A percentile compares a stretch with the other conserved stretches of the same genome.
These are phyloP conservation scores for Candida parachauliodes DNA, from an alignment of 805 yeast genomes.

Conservation along the genomic window DNA sequence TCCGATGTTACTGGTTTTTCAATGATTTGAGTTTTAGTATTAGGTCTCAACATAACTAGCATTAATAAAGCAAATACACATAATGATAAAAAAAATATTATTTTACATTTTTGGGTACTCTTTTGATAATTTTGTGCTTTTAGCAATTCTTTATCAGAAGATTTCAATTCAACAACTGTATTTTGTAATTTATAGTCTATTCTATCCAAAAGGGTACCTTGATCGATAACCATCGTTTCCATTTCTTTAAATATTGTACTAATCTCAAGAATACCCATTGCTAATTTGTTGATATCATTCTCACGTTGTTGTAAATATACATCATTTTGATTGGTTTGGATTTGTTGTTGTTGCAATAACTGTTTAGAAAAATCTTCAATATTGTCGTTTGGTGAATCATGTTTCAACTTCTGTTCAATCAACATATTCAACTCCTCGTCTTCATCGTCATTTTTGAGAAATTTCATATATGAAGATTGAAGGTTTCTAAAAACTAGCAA, in stretches of 20 bases:
- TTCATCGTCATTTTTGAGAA: slow-evolving; percentile 75
- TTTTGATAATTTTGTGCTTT: slow-evolving; percentile 81
- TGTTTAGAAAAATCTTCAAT: slow-evolving; percentile 39
- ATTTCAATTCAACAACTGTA: slow-evolving; percentile 71
- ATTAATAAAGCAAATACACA: slow-evolving; percentile 70
- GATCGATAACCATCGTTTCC: slow-evolving; percentile 89
- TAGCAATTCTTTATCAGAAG: slow-evolving; percentile 72
- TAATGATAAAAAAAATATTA: slow-evolving; percentile 69
- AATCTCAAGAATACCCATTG: slow-evolving; percentile 91
- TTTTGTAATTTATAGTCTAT: slow-evolving; percentile 88
- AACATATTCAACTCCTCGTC: slow-evolving; percentile 18
- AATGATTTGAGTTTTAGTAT: slow-evolving; percentile 14
- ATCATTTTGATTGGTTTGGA: slow-evolving; percentile 18
- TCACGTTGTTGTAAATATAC: slow-evolving; percentile 48
- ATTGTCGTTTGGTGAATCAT: slow-evolving; percentile 14
- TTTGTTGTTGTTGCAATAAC: slow-evolving; percentile 24
- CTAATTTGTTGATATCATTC: slow-evolving; percentile 82
- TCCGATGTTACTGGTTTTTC: slow-evolving; percentile 22
- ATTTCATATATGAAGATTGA: slow-evolving; percentile 85
- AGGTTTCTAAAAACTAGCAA: slow-evolving; percentile 78
- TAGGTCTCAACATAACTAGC: slow-evolving; percentile 66
- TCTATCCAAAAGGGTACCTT: slow-evolving; percentile 89
- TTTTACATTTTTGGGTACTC: slow-evolving; percentile 85
- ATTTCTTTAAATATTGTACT: slow-evolving; percentile 90
- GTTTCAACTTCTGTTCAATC: slow-evolving; percentile 3